phyloP scores from a whole-genome alignment of 2,329 filamentous ascomycete species.

The Verticillium dahliae region DNA sequence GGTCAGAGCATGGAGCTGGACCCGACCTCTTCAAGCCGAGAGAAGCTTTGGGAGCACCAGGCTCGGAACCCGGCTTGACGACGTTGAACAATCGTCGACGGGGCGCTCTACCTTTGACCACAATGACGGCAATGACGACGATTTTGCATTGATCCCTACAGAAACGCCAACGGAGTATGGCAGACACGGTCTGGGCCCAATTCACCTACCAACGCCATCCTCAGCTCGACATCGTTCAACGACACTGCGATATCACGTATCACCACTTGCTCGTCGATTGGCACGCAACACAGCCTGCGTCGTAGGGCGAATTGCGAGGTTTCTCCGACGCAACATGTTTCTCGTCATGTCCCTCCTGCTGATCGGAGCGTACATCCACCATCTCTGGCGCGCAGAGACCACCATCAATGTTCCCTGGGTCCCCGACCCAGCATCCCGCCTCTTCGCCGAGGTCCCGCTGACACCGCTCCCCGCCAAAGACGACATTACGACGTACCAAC shows the following conservation, averaged over 20 bases:
- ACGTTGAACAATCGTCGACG: not conserved
- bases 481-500: constrained; percentile 39
- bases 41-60: not conserved
- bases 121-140: not conserved
- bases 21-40: not conserved
- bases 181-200: not conserved
- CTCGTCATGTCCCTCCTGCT: constrained; percentile 28
- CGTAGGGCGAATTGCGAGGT: not conserved
- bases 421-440: constrained; percentile 37
- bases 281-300: not conserved
- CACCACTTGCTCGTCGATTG: not conserved
- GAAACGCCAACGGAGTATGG: not conserved
- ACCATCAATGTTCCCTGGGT: constrained; percentile 38
- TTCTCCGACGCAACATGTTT: constrained; percentile 20
- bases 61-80: not conserved
- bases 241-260: not conserved
- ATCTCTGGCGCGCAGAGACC: constrained; percentile 38
- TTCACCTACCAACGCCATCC: not conserved
- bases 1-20: not conserved
- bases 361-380: constrained; percentile 28
- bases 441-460: constrained; percentile 43
- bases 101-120: not conserved
- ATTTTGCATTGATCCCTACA: not conserved
- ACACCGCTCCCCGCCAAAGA: constrained; percentile 33
- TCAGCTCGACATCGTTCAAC: not conserved